Base-by-base conservation (phyloP, 768 basidiomycete genomes). In the Amanita rubescens region DNA sequence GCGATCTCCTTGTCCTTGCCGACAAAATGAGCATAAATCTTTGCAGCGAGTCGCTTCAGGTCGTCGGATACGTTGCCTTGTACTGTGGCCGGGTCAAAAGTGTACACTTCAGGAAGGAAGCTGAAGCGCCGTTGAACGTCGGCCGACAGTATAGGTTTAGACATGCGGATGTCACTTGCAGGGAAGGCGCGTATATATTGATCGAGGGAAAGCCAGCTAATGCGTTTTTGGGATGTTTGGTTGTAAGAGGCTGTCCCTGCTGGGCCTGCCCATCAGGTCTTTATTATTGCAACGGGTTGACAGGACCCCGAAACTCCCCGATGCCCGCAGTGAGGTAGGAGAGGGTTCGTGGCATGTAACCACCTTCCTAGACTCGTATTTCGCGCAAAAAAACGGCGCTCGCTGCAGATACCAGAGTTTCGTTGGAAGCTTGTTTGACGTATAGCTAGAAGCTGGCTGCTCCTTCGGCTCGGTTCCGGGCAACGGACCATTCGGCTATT, bases 51-150 rank as follows among this genome's bases (percentile, higher is more conserved):
- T 45, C 61, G 62, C 54, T 71, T 71, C 47, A 71, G 62, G 24
- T 63, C 65, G 44, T 67, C 66, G 22, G 65, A 59, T 17, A 71
- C 51, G 43, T 71, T 71, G 25, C 70, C 70, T 24, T 58, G 60
- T 53, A 71, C 63, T 9, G 55, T 45, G 4, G 60, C 55, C 9
- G 63, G 60, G 42, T 69, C 64, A 32, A 62, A 47, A 35, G 57
- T 27, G 3, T 59, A 44, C 9, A 52, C 32, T 33, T 52, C 42
- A 15, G 51, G 41, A 7, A 44, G 19, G 42, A 19, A n/a, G 7
- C 15, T 19, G 42, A 52, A 52, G 41, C 33, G 32, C 14, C 20
- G 22, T 1, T 20, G 32, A 12, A 33, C 19, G 41, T n/a, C 30
- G 20, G 32, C n/a, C 11, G 51, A 24, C 15, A 33, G 42, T 6